phyloP scores from a whole-genome alignment of 257 asterid species.

The Salvia miltiorrhiza region DNA sequence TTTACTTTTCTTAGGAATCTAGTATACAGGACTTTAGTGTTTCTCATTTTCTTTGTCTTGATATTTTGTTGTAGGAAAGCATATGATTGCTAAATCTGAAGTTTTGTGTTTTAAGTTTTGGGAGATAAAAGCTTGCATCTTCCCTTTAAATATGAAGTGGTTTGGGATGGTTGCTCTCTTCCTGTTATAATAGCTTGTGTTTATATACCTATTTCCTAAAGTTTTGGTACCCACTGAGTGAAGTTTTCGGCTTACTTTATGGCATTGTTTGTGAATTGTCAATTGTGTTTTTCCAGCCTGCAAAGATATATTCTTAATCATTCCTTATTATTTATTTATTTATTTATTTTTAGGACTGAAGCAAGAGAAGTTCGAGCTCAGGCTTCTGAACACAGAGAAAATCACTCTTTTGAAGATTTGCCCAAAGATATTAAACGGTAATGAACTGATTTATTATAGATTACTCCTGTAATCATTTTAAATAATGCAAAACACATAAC shows the following conservation, averaged over 20 bases:
- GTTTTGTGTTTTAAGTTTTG: not conserved
- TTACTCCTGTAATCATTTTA: not conserved
- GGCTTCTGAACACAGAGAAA: constrained; percentile 28
- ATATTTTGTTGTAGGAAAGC: not conserved
- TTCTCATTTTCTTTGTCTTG: no score
- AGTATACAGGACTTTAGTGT: no score
- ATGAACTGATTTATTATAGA: not conserved
- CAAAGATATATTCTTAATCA: not conserved
- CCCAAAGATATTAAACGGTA: constrained; percentile 62
- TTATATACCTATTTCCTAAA: not conserved
- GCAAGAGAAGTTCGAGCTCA: constrained; percentile 55
- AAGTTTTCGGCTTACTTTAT: not conserved
- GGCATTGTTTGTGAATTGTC: not conserved
- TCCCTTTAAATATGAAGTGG: not conserved
- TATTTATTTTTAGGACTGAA: constrained; percentile 52
- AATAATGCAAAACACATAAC: not conserved
- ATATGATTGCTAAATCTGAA: not conserved
- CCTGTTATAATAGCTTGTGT: not conserved
- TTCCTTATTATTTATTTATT: not conserved
- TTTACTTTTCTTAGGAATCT: not conserved
- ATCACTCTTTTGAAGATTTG: constrained; percentile 26
- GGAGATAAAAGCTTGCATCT: not conserved
- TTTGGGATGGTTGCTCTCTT: not conserved
- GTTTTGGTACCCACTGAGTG: not conserved
- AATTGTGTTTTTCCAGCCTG: not conserved